Percentiles rank a stretch among this genome's conserved stretches.
These are phyloP conservation scores for Gaeumannomyces sp. DNA, from an alignment of 2,329 filamentous ascomycete genomes.

Conservation along the genomic window DNA sequence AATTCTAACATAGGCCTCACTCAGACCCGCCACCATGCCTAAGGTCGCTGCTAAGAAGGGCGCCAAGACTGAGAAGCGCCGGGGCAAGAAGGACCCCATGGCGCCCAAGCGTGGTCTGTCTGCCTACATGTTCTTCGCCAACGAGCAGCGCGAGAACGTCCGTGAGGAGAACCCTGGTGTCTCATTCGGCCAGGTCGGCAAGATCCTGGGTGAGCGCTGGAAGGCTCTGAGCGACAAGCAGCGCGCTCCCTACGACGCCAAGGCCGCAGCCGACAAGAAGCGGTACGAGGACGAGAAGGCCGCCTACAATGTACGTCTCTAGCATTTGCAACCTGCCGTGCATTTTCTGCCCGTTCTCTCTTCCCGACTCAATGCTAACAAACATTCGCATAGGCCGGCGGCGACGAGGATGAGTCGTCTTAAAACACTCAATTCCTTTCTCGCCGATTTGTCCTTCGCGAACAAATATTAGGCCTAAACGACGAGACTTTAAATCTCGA, in stretches of 20 bases:
- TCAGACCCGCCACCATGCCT: constrained; percentile 42
- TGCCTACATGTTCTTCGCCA: constrained; percentile 99
- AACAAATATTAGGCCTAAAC: constrained; percentile 6
- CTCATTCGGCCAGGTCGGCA: constrained; percentile 96
- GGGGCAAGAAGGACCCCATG: constrained; percentile 75
- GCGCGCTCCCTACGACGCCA: constrained; percentile 88
- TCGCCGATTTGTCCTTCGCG: constrained; percentile 20
- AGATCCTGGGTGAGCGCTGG: constrained; percentile 97
- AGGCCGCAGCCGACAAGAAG: constrained; percentile 97
- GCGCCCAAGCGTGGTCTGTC: constrained; percentile 98
- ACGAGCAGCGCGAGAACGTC: constrained; percentile 97
- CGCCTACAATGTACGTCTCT: constrained; percentile 70
- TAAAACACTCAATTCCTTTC: constrained; percentile 22
- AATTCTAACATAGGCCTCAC: neutral
- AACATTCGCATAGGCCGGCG: constrained; percentile 43
- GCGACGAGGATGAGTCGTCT: constrained; percentile 48
- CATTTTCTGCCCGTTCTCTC: constrained; percentile 14
- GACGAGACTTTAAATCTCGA: neutral
- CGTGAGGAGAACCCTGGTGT: constrained; percentile 98
- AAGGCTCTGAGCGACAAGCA: constrained; percentile 94
- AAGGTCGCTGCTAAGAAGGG: constrained; percentile 51
- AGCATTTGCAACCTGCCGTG: neutral
- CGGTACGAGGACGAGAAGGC: constrained; percentile 98
- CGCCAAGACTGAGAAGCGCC: constrained; percentile 49
- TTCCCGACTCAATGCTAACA: constrained; percentile 21